Percentiles rank a stretch among this genome's conserved stretches.
These are phyloP conservation scores for Penicillium psychrosexuale DNA, from an alignment of 2,329 filamentous ascomycete genomes.

Conservation along the genomic window DNA sequence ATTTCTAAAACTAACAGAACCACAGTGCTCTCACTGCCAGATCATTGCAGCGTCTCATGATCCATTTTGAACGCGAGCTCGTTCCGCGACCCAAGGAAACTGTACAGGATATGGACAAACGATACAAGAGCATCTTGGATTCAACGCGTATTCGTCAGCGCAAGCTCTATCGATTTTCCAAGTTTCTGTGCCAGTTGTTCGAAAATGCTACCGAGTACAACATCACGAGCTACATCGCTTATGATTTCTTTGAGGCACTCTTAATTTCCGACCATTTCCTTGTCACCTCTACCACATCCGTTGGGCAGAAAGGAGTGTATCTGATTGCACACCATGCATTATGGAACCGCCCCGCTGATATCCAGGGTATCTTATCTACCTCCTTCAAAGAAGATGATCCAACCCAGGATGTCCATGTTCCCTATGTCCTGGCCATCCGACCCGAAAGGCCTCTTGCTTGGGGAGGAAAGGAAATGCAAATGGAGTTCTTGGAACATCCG, in stretches of 20 bases:
- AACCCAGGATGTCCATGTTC: constrained; percentile 68
- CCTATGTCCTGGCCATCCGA: constrained; percentile 79
- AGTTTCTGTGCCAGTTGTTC: constrained; percentile 86
- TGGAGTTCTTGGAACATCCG: constrained; percentile 71
- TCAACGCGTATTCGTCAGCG: constrained; percentile 93
- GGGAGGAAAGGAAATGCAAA: constrained; percentile 72
- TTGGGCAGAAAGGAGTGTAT: constrained; percentile 73
- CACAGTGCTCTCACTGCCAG: constrained; percentile 79
- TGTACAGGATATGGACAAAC: constrained; percentile 85
- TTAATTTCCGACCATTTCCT: constrained; percentile 82
- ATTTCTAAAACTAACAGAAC: constrained; percentile 25
- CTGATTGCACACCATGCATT: constrained; percentile 81
- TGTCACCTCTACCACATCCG: constrained; percentile 64
- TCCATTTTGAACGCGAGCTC: constrained; percentile 88
- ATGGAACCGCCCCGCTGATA: constrained; percentile 71
- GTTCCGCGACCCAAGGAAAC: constrained; percentile 81
- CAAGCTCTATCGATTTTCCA: constrained; percentile 92
- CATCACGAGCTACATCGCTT: constrained; percentile 67
- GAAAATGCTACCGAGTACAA: constrained; percentile 97
- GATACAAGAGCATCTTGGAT: constrained; percentile 92
- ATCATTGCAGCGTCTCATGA: constrained; percentile 79
- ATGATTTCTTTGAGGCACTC: constrained; percentile 76
- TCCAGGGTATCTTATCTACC: constrained; percentile 79
- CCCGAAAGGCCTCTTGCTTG: constrained; percentile 77
- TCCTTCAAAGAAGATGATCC: constrained; percentile 67